These are phyloP conservation scores for Tetrahymena thermophila DNA, from an alignment of 73 alveolate species.

Conservation along the genomic window DNA sequence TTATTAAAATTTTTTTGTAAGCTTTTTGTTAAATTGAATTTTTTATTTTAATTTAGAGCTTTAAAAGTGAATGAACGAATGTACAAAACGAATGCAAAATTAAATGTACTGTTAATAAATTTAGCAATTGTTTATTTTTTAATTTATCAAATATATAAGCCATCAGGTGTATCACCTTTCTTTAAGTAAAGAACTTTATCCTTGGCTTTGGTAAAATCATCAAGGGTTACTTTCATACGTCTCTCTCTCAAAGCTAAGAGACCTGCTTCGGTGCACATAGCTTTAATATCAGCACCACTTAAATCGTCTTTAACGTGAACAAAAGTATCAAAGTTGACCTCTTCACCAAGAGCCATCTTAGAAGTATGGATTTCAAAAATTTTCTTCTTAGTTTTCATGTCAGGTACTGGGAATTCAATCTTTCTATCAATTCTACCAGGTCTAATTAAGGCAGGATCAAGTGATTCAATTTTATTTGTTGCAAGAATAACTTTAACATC, in stretches of 20 bases:
- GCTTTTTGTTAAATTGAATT: too few relatives aligned
- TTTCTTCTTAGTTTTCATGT: conserved; percentile 91
- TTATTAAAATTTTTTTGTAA: too few relatives aligned
- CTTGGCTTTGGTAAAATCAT: conserved; percentile 95
- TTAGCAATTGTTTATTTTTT: background rate
- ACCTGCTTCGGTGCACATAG: conserved; percentile 99
- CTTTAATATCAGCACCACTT: conserved; percentile 99
- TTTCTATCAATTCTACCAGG: conserved; percentile 99
- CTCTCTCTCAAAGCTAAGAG: conserved; percentile 98
- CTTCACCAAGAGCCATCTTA: conserved; percentile 95
- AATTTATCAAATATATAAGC: conserved; percentile 86
- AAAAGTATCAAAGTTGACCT: conserved; percentile 96
- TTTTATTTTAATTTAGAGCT: too few relatives aligned
- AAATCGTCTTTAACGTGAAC: conserved; percentile 96
- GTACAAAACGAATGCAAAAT: too few relatives aligned
- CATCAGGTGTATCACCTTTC: conserved; percentile 98
- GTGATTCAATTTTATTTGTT: conserved; percentile 96
- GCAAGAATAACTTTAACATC: conserved; percentile 99
- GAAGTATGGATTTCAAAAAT: conserved; percentile 96
- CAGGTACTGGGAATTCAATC: conserved; percentile 99
- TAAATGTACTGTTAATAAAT: background rate
- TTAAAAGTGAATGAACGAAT: too few relatives aligned
- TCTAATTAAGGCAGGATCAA: conserved; percentile 99
- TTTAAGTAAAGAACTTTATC: conserved; percentile 97
- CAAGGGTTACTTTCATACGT: conserved; percentile 92